Evolutionary conservation across 2,329 filamentous ascomycete species (phyloP), one percentile per base, ranked within the genome.

Genomic region (Calonectria multiphialidica): DNA sequence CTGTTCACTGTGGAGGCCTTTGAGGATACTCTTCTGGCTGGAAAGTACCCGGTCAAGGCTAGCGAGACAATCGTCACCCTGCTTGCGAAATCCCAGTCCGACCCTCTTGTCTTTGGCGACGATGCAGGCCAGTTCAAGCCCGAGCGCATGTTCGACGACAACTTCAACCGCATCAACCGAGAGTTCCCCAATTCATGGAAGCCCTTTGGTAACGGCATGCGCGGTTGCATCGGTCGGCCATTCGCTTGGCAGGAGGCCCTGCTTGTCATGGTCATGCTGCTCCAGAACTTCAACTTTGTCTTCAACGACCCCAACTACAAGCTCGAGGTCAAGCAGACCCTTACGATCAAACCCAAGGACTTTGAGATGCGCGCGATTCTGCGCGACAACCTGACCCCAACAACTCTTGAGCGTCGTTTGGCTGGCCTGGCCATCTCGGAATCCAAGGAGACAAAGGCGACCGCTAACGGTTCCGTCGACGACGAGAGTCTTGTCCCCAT

Each of bases 221-320:
- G 93, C 64, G 92, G 85, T 1, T 95, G 93, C 77, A 95, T 95
- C 73, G 93, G 93, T 2, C 86, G 93, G 1, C 87, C 90, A 0
- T 95, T 95, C 79, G 93, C 93, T 1, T 93, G 91, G 91, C 93
- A 95, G 79, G 93, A 95, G 82, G 87, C 89, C 1, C 79, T 93
- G 8, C 83, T 94, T 0, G 87, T 88, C 13, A 85, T 91, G 75
- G 89, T 90, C 0, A 87, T 93, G 76, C 80, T 94, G 9, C 84
- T 95, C 66, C 93, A 94, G 77, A 93, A 92, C 76, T 94, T 95
- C 83, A 89, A 94, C 76, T 90, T 95, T 73, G 85, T 87, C 64
- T 81, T 91, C 53, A 12, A 59, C 37, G 90, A 95, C 73, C 88
- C 91, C 0, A 85, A 83, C 73, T 93, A 93, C 75, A 79, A 86